phyloP scores from a whole-genome alignment of 305 asterid genomes.

The Fraxinus sp. region DNA sequence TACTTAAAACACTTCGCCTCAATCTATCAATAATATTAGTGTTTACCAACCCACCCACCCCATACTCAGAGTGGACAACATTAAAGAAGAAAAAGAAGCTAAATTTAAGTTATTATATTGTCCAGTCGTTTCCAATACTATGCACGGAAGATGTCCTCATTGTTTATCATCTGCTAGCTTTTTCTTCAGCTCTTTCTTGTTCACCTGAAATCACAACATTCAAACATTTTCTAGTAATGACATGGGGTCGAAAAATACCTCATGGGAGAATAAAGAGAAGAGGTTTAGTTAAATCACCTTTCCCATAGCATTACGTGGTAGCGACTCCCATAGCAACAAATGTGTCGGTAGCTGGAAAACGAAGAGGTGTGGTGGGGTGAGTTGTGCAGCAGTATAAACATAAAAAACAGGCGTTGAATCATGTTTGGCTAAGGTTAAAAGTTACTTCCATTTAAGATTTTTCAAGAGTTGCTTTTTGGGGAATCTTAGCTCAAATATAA shows the following conservation, averaged over 20 bases:
- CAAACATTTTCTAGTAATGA: neutral
- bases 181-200: conserved; percentile 86
- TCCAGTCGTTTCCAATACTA: neutral
- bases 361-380: neutral
- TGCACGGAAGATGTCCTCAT: neutral
- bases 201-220: conserved; percentile 49
- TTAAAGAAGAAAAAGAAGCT: neutral
- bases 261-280: neutral
- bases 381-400: neutral
- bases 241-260: too few relatives aligned
- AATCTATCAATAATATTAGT: neutral
- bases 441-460: neutral
- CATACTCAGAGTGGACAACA: neutral
- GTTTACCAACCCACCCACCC: neutral
- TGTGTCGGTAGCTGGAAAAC: conserved; percentile 68
- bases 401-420: neutral
- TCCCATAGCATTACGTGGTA: conserved; percentile 99
- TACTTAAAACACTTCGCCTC: neutral
- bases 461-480: neutral
- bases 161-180: conserved; percentile 39
- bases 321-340: conserved; percentile 68
- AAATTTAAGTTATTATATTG: neutral
- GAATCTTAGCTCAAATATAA: neutral
- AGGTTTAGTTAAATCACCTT: conserved; percentile 45
- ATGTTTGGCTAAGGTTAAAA: neutral